These are phyloP conservation scores for Ceratocystis smalleyi DNA, from an alignment of 2,329 filamentous ascomycete genomes.

Conservation along the genomic window DNA sequence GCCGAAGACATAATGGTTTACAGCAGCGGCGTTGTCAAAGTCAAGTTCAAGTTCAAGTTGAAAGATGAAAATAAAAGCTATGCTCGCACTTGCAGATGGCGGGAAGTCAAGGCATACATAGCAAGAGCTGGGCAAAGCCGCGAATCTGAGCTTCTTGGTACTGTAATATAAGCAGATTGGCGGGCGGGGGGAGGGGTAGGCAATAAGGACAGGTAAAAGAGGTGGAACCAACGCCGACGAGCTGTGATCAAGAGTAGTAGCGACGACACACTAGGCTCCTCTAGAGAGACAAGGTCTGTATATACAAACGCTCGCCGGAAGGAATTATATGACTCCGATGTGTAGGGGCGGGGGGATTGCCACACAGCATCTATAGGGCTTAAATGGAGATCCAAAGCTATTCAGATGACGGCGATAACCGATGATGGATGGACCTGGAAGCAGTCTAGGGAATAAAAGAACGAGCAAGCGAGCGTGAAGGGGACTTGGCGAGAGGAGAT, in stretches of 20 bases:
- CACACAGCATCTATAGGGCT: background rate
- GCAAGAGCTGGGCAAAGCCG: background rate
- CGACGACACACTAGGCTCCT: background rate
- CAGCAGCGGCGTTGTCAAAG: background rate
- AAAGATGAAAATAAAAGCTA: background rate
- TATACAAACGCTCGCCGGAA: background rate
- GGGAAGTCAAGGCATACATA: slow-evolving; percentile 2
- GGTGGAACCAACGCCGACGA: background rate
- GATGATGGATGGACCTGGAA: background rate
- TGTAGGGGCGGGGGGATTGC: background rate
- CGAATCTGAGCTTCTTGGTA: background rate
- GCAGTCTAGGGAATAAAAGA: background rate
- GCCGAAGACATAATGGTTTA: background rate
- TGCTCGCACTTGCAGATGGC: background rate
- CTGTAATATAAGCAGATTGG: background rate
- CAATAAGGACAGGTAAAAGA: background rate
- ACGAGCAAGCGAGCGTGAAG: background rate
- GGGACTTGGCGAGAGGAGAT: background rate
- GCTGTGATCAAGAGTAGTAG: background rate
- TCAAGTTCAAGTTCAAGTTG: background rate
- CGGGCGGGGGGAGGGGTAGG: background rate
- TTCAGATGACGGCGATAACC: background rate
- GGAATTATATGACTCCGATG: background rate
- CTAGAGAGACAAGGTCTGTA: background rate
- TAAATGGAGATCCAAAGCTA: background rate